Base-by-base conservation (phyloP, 768 basidiomycete genomes). In the Lactarius hatsudake region DNA sequence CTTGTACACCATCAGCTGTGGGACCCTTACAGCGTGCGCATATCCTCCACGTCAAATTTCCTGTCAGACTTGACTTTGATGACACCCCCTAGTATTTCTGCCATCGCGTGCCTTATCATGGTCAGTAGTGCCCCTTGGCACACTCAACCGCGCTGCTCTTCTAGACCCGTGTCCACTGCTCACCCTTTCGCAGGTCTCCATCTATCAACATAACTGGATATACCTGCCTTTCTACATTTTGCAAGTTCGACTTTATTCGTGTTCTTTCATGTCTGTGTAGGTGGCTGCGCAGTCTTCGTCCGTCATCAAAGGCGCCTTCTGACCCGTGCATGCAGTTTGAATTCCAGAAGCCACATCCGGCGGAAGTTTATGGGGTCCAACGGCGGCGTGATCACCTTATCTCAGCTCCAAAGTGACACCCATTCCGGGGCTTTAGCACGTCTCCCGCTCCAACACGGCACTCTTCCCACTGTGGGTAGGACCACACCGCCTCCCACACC, bases 231-330 rank as follows among this genome's bases (percentile, higher is more conserved):
- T 57, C 56, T 57, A 57, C 56, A 57, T 57, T 36, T 23, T 57
- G 56, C 56, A 57, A 57, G 56, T 57, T n/a, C 17, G 56, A 36
- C 32, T 57, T 1, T 57, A 57, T 36, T 57, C 56, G 8, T 57
- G 56, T 32, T 57, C 56, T 18, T 57, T 57, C 13, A 57, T 57
- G 56, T 57, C 56, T 34, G 56, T 57, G 56, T 57, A 57, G 18
- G 56, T 57, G 30, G 18, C 30, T 20, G 17, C 18, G 12, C n/a
- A 32, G 28, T 32, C n/a, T 10, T 18, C 56, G 9, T 32, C 32
- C 56, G 12, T 34, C 12, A 20, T 20, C 2, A 3, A 32, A 36
- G 26, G 51, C 13, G 4, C 23, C 23, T 15, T 53, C 56, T 57
- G 32, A 57, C 20, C 7, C 18, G 7, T 9, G 4, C n/a, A 32